phyloP scores from a whole-genome alignment of 139 green algal genomes.

The Chlorella sp. region DNA sequence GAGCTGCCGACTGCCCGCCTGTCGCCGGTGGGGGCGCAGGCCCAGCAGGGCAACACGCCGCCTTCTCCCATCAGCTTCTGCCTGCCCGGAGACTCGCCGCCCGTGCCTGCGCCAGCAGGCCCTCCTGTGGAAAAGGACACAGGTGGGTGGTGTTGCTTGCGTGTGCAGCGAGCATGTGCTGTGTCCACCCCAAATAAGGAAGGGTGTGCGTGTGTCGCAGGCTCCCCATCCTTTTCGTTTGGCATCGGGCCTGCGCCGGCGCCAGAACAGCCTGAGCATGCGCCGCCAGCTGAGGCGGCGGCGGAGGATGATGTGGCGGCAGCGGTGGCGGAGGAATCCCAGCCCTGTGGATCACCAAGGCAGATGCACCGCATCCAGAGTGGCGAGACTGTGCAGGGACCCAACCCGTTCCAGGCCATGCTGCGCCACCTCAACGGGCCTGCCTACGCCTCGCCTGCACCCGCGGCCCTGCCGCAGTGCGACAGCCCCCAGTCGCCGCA shows the following conservation, averaged over 20 bases:
- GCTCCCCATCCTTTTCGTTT: slow-evolving; percentile 17
- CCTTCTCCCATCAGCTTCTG: slow-evolving; percentile 22
- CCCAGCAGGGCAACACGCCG: background rate
- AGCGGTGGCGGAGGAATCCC: background rate
- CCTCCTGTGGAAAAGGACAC: background rate
- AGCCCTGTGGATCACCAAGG: background rate
- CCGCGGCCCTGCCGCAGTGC: background rate
- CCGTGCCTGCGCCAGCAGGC: background rate
- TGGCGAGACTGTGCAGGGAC: slow-evolving; percentile 35
- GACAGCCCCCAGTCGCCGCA: slow-evolving; percentile 39
- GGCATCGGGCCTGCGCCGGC: background rate
- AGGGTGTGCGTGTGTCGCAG: too few species aligned
- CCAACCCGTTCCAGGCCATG: slow-evolving; percentile 34
- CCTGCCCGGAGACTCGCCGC: slow-evolving; percentile 7
- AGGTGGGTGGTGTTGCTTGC: background rate
- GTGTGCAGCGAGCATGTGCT: too few species aligned
- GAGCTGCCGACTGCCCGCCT: slow-evolving; percentile 23
- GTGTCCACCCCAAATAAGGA: too few species aligned
- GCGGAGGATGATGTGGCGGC: background rate
- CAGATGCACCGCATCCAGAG: background rate
- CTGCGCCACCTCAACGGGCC: slow-evolving; percentile 27
- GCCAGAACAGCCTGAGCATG: background rate
- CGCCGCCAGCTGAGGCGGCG: background rate
- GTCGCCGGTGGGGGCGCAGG: background rate
- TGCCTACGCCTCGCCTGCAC: slow-evolving; percentile 19